phyloP scores from a whole-genome alignment of 2,329 filamentous ascomycete species.

The Colletotrichum sp. region DNA sequence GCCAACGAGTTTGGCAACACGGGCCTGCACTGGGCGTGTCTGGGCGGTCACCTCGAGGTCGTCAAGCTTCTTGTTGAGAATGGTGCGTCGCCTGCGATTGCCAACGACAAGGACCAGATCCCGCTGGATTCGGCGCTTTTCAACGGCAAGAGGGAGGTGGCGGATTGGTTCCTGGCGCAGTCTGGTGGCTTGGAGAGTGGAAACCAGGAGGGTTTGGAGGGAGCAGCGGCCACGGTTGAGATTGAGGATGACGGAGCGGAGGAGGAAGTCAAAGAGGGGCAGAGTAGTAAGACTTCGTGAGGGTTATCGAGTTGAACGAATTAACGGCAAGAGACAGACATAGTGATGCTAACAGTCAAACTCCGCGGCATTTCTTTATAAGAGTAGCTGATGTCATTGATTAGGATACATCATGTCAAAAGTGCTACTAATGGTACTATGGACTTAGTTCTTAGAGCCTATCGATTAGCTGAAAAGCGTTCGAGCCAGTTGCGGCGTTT shows the following conservation, averaged over 20 bases:
- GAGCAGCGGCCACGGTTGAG: slow-evolving; percentile 41
- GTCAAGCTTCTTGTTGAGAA: slow-evolving; percentile 79
- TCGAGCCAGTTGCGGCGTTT: too few relatives aligned
- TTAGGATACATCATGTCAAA: too few relatives aligned
- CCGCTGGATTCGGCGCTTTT: slow-evolving; percentile 77
- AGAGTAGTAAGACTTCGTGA: too few relatives aligned
- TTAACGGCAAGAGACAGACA: too few relatives aligned
- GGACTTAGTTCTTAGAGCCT: too few relatives aligned
- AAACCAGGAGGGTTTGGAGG: slow-evolving; percentile 48
- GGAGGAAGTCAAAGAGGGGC: slow-evolving; percentile 15
- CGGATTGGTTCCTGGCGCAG: slow-evolving; percentile 63
- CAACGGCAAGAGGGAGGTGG: slow-evolving; percentile 69
- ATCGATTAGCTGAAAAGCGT: too few relatives aligned
- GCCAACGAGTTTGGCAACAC: slow-evolving; percentile 88
- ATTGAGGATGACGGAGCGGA: slow-evolving; percentile 37
- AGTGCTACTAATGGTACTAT: too few relatives aligned
- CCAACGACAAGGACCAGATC: slow-evolving; percentile 85
- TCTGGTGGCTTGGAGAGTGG: slow-evolving; percentile 52
- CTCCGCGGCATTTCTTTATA: too few relatives aligned
- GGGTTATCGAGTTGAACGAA: too few relatives aligned
- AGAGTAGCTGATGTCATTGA: too few relatives aligned
- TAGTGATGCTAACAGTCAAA: too few relatives aligned
- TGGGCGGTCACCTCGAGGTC: slow-evolving; percentile 84
- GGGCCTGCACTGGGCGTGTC: slow-evolving; percentile 88
- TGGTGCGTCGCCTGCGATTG: slow-evolving; percentile 78